Base-by-base conservation (phyloP, 257 asterid genomes). In the Nicotiana obtusifolia region DNA sequence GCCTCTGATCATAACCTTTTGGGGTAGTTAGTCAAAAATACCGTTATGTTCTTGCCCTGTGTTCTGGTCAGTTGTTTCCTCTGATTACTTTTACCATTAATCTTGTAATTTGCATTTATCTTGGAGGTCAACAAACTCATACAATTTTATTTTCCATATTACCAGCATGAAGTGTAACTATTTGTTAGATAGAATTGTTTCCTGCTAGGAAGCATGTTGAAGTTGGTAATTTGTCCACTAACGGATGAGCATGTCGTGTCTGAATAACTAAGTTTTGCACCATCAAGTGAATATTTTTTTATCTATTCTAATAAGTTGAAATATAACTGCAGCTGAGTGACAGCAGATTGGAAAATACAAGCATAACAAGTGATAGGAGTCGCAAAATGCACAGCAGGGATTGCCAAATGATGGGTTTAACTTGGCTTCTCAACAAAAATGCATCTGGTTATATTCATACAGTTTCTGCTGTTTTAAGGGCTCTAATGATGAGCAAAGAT, bases 351-450 rank as follows among this genome's bases (percentile, higher is more conserved):
- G 95, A 85, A 92, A 88, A 8, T 81, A 83, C 31, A 82, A 33
- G 26, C 41, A 4, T 4, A 24, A 24, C 68, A 26, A 76, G 84
- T 14, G 97, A 91, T 64, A 90, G 98, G 1, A 89, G 90, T 7
- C 87, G 90, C 37, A 90, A 89, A 81, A 90, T 96, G 94, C 83
- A 88, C 84, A 87, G 83, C 71, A 65, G 94, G 81, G 97, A 92
- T 80, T 96, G 98, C 90, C 95, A 94, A 87, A 91, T 95, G 60
- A 94, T 95, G 99, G 99, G 99, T 77, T 91, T 96, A 88, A 96
- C 99, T 89, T 96, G 99, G 99, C 94, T 96, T 10, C 87, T 95
- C 60, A 97, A 97, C 14, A 93, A 95, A 19, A 95, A 95, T 95
- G 94, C 94, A 86, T 91, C 98, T 84, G 95, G 97, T 53, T 93